Evolutionary conservation across 768 basidiomycete genomes (phyloP).

Genomic region (Podaxis sp.): DNA sequence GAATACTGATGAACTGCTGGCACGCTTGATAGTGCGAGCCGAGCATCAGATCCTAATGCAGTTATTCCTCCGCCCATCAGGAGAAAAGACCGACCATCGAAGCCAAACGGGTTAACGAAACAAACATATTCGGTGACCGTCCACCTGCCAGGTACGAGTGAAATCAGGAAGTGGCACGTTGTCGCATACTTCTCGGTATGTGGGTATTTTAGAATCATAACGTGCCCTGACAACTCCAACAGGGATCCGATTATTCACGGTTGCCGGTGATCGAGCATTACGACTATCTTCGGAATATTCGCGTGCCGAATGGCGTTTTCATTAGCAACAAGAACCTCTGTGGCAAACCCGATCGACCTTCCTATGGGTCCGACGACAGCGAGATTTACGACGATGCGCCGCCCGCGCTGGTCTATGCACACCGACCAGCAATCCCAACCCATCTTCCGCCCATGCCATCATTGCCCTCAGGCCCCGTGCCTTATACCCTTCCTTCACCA

Average conservation of each 20-base stretch:
- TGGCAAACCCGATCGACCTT: conserved; percentile 39
- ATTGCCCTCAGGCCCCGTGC: conserved; percentile 10
- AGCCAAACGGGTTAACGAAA: conserved; percentile 80
- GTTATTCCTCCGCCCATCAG: conserved; percentile 58
- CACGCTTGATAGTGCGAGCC: conserved; percentile 42
- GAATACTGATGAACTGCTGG: conserved; percentile 15
- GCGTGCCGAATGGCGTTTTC: conserved; percentile 71
- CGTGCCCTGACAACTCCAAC: conserved; percentile 12
- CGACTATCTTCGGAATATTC: conserved; percentile 65
- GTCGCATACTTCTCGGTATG: conserved; percentile 80
- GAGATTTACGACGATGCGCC: conserved; percentile 34
- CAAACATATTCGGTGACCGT: conserved; percentile 83
- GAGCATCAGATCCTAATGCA: conserved; percentile 60
- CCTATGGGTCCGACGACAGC: conserved; percentile 45
- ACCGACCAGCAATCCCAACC: conserved; percentile 16
- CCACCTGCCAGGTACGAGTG: conserved; percentile 54
- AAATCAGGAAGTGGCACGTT: conserved; percentile 77
- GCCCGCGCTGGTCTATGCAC: conserved; percentile 18
- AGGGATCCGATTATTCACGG: conserved; percentile 68
- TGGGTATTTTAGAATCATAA: conserved; percentile 13
- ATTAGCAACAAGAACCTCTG: conserved; percentile 60
- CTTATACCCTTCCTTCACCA: conserved; percentile 11
- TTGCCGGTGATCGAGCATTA: conserved; percentile 76
- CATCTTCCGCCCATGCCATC: conserved; percentile 19
- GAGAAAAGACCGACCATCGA: conserved; percentile 75